Evolutionary conservation across 257 asterid genomes (phyloP).

Genomic region (Solanum corneliomulleri): DNA sequence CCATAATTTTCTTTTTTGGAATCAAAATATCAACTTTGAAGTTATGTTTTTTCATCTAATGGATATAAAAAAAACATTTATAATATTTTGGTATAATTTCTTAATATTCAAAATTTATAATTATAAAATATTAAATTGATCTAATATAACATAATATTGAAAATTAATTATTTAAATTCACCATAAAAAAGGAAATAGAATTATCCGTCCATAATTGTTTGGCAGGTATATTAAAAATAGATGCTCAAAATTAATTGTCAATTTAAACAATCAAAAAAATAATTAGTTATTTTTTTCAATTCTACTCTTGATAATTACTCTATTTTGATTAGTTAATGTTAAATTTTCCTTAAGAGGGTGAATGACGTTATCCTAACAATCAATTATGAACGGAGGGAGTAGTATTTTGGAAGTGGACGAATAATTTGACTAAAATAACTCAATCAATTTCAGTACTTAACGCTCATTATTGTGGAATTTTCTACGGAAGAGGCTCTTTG

Average conservation of each 20-base stretch:
- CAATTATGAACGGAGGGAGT: too few relatives aligned
- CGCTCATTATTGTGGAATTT: neutral
- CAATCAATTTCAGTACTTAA: neutral
- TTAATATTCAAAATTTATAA: neutral
- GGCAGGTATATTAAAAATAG: too few relatives aligned
- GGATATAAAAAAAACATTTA: neutral
- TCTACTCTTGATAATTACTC: too few relatives aligned
- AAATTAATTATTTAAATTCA: too few relatives aligned
- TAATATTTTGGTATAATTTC: neutral
- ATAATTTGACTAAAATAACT: neutral
- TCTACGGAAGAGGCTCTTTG: neutral
- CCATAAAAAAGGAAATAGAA: neutral
- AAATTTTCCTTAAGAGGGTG: too few relatives aligned
- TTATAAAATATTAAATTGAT: too few relatives aligned
- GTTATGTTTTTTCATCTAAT: neutral
- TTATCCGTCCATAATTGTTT: too few relatives aligned
- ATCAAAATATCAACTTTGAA: neutral
- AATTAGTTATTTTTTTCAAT: too few relatives aligned
- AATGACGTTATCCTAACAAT: rapidly evolving
- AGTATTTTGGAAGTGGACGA: neutral
- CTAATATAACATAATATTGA: too few relatives aligned
- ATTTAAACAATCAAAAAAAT: too few relatives aligned
- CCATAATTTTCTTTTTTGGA: neutral
- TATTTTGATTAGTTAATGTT: too few relatives aligned
- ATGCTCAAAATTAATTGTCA: too few relatives aligned